Evolutionary conservation across 2,329 filamentous ascomycete genomes (phyloP).

Genomic region (Phaeosphaeriaceae sp.): DNA sequence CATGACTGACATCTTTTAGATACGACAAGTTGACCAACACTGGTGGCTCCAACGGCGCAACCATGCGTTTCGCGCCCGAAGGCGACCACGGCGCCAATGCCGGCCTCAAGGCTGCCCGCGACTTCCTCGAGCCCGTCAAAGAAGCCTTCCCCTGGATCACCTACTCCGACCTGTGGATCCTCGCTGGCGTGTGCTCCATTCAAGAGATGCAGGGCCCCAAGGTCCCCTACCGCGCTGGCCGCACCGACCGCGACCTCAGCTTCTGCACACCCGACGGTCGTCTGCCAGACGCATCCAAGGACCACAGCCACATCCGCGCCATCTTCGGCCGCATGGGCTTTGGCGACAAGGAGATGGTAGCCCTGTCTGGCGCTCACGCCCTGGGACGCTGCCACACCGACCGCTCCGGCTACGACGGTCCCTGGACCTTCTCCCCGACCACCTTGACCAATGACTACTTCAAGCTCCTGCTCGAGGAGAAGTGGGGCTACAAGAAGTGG

Average conservation of each 20-base stretch:
- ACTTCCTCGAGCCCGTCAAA: constrained; percentile 94
- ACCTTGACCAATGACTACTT: constrained; percentile 95
- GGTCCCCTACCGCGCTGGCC: constrained; percentile 89
- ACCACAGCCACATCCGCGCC: constrained; percentile 78
- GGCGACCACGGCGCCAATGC: constrained; percentile 91
- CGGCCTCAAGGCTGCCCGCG: constrained; percentile 82
- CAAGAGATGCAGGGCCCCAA: constrained; percentile 93
- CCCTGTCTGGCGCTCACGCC: constrained; percentile 83
- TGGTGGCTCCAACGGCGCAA: constrained; percentile 93
- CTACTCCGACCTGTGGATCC: constrained; percentile 97
- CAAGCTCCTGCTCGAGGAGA: constrained; percentile 85
- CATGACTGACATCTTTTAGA: constrained; percentile 26
- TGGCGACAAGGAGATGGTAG: constrained; percentile 95
- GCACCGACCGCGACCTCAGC: constrained; percentile 76
- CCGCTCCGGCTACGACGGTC: constrained; percentile 88
- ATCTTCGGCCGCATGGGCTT: constrained; percentile 99
- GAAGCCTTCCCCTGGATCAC: constrained; percentile 90
- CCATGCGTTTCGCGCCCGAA: constrained; percentile 94
- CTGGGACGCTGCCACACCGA: constrained; percentile 86
- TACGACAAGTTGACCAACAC: constrained; percentile 88
- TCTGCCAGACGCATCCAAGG: constrained; percentile 81
- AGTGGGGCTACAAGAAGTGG: constrained; percentile 98
- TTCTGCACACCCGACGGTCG: constrained; percentile 95
- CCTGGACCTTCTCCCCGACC: constrained; percentile 76
- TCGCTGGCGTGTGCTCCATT: constrained; percentile 82